Evolutionary conservation across 1,284 basidiomycete species (phyloP), one percentile per base, ranked within the genome.

Genomic region (Ustilago bromivora): DNA sequence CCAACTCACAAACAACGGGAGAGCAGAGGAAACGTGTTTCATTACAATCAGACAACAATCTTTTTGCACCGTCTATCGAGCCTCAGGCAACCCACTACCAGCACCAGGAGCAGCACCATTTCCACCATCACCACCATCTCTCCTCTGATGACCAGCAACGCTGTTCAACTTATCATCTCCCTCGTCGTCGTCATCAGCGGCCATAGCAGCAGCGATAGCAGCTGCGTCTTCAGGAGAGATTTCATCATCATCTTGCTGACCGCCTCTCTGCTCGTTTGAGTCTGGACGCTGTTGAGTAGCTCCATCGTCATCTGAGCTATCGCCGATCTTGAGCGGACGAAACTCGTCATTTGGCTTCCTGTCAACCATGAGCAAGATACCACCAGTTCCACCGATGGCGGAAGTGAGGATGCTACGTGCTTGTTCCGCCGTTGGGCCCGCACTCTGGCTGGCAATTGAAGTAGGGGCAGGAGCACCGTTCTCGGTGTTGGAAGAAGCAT

Each of bases 281-380:
- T 38, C 41, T 19, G 28, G 12, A 3, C 4, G 15, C 2, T 15
- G 41, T 34, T 59, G 43, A 23, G 61, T 57, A 19, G 57, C 32
- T 15, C 57, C 75, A 23, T 63, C 61, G n/a, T 66, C 68, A 34
- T 71, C 67, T 35, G 17, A 31, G 31, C 40, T 49, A 51, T 72
- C 71, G 10, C 67, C 68, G n/a, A 80, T 58, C 46, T 72, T 70
- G 61, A 83, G 65, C 19, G 67, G 65, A 11, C 71, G 61, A 68
- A 83, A 85, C 19, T 78, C 64, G 34, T 84, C 80, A 4, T 66
- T 57, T 0, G 83, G 76, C 31, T 73, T 77, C 11, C 78, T 68
- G 57, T 85, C 84, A 28, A 80, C 56, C 62, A 85, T 78, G 51
- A 85, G 66, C 64, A 85, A 17, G 38, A 85, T 85, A 4, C 84